Evolutionary conservation across 371 early-diverging fungal species (phyloP).

Genomic region (Rhizopus sp.): DNA sequence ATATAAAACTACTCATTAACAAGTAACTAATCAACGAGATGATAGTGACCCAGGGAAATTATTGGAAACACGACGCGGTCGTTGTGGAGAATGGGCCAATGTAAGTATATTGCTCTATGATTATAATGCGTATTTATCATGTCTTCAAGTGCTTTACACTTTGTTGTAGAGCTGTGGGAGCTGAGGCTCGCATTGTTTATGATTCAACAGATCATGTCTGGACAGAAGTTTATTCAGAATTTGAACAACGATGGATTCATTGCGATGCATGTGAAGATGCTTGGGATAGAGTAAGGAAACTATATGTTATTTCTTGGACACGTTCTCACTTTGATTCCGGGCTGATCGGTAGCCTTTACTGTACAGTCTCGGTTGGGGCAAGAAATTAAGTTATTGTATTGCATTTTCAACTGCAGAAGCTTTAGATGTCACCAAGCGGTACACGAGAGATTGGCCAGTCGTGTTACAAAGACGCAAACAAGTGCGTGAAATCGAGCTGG

Average conservation of each 20-base stretch:
- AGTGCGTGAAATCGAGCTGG: slow-evolving; percentile 52
- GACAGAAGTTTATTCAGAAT: slow-evolving; percentile 69
- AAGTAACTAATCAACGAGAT: neutral
- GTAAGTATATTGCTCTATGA: slow-evolving; percentile 28
- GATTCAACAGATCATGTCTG: slow-evolving; percentile 71
- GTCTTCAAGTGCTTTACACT: slow-evolving; percentile 58
- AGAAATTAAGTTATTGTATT: slow-evolving; percentile 64
- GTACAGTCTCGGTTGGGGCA: slow-evolving; percentile 77
- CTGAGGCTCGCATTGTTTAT: slow-evolving; percentile 64
- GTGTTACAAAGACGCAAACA: slow-evolving; percentile 51
- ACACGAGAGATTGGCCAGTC: slow-evolving; percentile 46
- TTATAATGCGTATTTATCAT: neutral
- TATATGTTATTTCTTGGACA: neutral
- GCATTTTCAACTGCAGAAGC: slow-evolving; percentile 59
- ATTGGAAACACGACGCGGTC: slow-evolving; percentile 61
- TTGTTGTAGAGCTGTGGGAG: slow-evolving; percentile 65
- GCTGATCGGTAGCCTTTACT: slow-evolving; percentile 45
- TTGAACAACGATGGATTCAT: slow-evolving; percentile 67
- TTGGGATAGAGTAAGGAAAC: slow-evolving; percentile 44
- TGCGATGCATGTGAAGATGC: slow-evolving; percentile 73
- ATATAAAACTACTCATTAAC: neutral
- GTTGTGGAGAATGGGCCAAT: slow-evolving; percentile 85
- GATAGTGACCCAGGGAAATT: slow-evolving; percentile 57
- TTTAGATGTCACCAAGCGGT: slow-evolving; percentile 66
- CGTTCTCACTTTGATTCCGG: neutral